Evolutionary conservation across 2,329 filamentous ascomycete genomes (phyloP), one percentile per base, ranked within the genome.

Genomic region (Claviceps monticola): DNA sequence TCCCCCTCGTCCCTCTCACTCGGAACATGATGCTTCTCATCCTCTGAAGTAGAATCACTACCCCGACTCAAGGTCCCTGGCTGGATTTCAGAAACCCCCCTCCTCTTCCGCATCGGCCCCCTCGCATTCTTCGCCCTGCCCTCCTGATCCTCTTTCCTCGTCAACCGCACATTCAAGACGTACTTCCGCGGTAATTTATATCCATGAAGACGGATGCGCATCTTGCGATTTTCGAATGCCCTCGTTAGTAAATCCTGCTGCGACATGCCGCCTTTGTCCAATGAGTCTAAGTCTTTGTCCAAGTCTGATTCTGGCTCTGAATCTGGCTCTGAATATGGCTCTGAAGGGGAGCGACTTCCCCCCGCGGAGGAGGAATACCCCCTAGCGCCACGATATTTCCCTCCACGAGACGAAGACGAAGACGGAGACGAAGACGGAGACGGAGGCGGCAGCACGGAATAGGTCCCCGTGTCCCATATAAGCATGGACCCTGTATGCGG

Each of bases 391-490:
- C 17, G 39, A 21, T 21, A 4, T 21, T 21, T 21, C 21, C 4
- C 4, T 21, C 21, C 21, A 21, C 21, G 21, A 21, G 21, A 21
- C 21, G 21, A 21, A 21, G 21, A 21, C 4, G 21, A 21, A 21
- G 21, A 21, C 4, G 21, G 21, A 21, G 21, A 21, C 19, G 3
- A 21, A 21, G 19, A 21, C 4, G 21, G 59, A 21, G 21, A 21
- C 4, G 2, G 59, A n/a, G 60, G 67, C 7, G 74, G 71, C 13
- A 83, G 65, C 11, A 82, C 61, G 44, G 71, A 68, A 57, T 80
- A 83, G 36, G 74, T 75, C 2, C 79, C 79, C 1, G 75, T 80
- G 57, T 82, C 79, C 79, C 79, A 83, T 42, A 83, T 75, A 9
- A 83, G 66, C 53, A 83, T 68, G 8, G 76, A 80, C 2, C 79